These are phyloP conservation scores for Lactarius evosmus DNA, from an alignment of 768 basidiomycete species.

Conservation along the genomic window DNA sequence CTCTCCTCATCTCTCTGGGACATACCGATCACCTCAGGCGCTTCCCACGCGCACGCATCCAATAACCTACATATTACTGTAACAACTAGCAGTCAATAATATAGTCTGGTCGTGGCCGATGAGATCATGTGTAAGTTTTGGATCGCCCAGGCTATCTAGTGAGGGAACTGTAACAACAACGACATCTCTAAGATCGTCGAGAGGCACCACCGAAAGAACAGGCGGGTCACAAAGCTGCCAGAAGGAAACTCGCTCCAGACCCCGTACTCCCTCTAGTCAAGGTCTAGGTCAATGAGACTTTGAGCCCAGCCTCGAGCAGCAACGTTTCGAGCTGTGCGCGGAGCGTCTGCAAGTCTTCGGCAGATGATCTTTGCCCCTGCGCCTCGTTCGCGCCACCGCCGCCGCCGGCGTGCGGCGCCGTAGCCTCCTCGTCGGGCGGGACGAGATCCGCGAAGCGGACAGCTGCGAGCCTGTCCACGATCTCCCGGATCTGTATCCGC, in stretches of 20 bases:
- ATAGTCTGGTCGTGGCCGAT: background rate
- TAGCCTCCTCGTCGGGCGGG: conserved; percentile 72
- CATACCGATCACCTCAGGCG: no score
- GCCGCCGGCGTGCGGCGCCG: background rate
- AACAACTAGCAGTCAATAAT: no score
- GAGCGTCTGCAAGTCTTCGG: conserved; percentile 16
- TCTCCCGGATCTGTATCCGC: conserved; percentile 47
- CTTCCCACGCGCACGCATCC: no score
- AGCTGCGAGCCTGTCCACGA: conserved; percentile 52
- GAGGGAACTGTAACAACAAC: background rate
- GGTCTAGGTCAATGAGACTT: conserved; percentile 11
- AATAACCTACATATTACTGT: no score
- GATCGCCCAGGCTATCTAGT: no score
- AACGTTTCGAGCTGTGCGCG: conserved; percentile 9
- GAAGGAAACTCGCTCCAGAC: background rate
- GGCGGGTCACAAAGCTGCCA: background rate
- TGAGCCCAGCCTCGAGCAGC: conserved; percentile 6
- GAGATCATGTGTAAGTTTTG: background rate
- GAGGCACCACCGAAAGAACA: background rate
- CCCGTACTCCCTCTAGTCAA: background rate
- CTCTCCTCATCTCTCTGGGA: no score
- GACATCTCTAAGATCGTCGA: background rate
- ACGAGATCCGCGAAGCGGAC: conserved; percentile 70
- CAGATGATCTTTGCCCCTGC: background rate
- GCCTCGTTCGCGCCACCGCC: background rate